Evolutionary conservation across 139 green algal species (phyloP), one percentile per base, ranked within the genome.

Genomic region (Chlorella vulgaris): DNA sequence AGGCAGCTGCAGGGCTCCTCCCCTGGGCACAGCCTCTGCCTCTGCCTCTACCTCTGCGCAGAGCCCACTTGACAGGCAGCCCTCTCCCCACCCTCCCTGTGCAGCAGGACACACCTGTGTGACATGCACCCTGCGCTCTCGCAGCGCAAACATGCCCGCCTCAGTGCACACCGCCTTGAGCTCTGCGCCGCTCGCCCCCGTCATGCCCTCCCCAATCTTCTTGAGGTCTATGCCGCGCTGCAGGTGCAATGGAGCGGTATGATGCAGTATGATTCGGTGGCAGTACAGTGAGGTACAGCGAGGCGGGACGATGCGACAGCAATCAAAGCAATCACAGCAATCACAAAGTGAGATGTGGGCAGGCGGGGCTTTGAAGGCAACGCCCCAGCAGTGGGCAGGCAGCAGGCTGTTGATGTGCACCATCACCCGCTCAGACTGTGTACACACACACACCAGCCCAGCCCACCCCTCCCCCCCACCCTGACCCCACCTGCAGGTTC

Each of bases 91-190:
- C 26, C 28, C 29, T 18, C 61, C 22, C 61, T 68, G 18, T 68
- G 61, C 22, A 22, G 33, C 35, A 24, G 26, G 35, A 24, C 61
- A 18, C 53, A 71, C 81, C 81, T 95, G 93, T 24, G 97, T 99
- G 28, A 99, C 97, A 86, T 99, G 97, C 71, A 99, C 94, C 3
- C 97, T 86, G 7, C 97, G 86, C 85, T 99, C 97, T 0, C 97
- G 86, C 85, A 99, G 88, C 28, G 97, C 97, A 93, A 98, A 99
- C 97, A 99, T 99, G 83, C 94, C 94, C 22, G 97, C 96, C 88
- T 99, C 97, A 38, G 97, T 99, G 89, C 97, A 99, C 87, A 89
- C 94, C 0, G 90, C 94, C 78, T 99, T 99, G 36, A 98, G 83
- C 92, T 99, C 97, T 31, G 97, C 97, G 26, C 97, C 97, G 28